Percentiles rank a stretch among this genome's conserved stretches.
These are phyloP conservation scores for Sonneratia caseolaris DNA, from an alignment of 345 rosid species.

Conservation along the genomic window DNA sequence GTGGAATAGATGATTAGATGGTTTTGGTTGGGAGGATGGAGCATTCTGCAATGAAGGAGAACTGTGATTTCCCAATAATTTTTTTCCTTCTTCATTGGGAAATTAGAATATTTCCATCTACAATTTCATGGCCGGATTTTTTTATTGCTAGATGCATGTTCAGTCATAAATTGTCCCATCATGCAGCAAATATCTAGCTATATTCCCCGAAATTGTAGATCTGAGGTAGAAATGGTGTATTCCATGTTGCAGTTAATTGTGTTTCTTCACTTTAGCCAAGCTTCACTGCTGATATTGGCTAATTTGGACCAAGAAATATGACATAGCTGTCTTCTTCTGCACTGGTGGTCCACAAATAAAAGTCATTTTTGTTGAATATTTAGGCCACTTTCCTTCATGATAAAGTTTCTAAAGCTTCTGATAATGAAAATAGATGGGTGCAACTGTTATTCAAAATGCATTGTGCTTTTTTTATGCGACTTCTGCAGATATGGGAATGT, in stretches of 20 bases:
- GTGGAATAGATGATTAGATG: too few species aligned
- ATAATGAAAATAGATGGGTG: background rate
- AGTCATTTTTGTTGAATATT: background rate
- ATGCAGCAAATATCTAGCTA: too few species aligned
- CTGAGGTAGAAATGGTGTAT: background rate
- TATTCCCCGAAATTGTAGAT: background rate
- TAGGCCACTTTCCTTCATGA: background rate
- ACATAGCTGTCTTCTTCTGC: background rate
- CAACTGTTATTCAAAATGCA: background rate
- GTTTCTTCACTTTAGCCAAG: background rate
- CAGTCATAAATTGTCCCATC: background rate
- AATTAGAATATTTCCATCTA: background rate
- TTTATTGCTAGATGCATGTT: background rate
- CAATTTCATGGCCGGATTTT: background rate
- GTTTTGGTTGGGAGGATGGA: background rate
- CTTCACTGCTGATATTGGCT: background rate
- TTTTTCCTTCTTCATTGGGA: background rate
- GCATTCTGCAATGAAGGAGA: background rate
- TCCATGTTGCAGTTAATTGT: background rate
- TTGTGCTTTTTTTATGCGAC: conserved; percentile 1
- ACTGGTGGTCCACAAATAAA: background rate
- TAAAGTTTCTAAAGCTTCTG: background rate
- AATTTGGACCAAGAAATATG: background rate
- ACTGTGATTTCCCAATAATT: background rate
- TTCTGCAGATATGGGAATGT: conserved; percentile 69